A percentile compares a stretch with the other conserved stretches of the same genome.
Evolutionary conservation across 495 filamentous ascomycete genomes (phyloP).

Genomic region (Talaromyces nanjingensis): DNA sequence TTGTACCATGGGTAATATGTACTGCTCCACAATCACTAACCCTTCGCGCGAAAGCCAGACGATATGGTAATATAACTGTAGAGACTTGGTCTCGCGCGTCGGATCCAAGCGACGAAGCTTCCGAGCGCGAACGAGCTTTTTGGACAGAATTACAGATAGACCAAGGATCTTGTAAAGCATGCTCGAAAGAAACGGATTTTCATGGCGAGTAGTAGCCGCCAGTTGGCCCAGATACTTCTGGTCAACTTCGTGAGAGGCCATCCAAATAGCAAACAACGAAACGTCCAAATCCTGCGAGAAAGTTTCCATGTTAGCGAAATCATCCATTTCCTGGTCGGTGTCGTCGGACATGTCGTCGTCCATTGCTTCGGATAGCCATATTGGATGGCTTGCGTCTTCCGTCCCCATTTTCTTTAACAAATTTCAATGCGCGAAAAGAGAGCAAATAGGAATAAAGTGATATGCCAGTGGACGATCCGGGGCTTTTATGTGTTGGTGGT

Average conservation of each 20-base stretch:
- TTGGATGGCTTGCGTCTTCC: conserved; percentile 7
- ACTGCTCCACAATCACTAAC: conserved; percentile 75
- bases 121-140: conserved; percentile 74
- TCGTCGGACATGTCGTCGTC: not conserved
- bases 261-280: conserved; percentile 41
- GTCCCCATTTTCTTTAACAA: not conserved
- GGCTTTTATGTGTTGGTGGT: conserved; percentile 3
- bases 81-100: conserved; percentile 68
- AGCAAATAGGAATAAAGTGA: conserved; percentile 5
- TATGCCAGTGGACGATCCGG: not conserved
- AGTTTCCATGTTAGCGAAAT: conserved; percentile 13
- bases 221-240: conserved; percentile 91
- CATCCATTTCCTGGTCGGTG: not conserved
- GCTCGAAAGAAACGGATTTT: conserved; percentile 68
- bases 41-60: conserved; percentile 94
- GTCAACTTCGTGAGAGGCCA: conserved; percentile 95
- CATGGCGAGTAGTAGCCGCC: conserved; percentile 62
- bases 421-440: not conserved
- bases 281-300: conserved; percentile 17
- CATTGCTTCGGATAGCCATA: not conserved
- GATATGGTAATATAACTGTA: conserved; percentile 82
- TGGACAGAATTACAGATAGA: conserved; percentile 79
- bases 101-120: conserved; percentile 79
- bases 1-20: conserved; percentile 72
- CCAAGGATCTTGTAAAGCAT: conserved; percentile 87